These are phyloP conservation scores for Botrytis fabae DNA, from an alignment of 2,329 filamentous ascomycete genomes.

Conservation along the genomic window DNA sequence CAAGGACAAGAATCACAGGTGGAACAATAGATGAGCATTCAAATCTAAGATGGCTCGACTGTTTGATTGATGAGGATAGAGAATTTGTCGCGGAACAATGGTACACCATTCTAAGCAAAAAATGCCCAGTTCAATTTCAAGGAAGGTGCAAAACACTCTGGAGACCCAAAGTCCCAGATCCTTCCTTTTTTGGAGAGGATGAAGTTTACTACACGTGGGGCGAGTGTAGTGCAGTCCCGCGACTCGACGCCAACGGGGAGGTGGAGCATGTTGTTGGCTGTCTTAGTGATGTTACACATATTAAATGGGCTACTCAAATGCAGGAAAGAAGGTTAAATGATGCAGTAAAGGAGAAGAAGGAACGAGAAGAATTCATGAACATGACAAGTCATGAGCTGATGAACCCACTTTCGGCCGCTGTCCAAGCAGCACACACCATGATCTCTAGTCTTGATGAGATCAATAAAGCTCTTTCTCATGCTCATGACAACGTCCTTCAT, in stretches of 20 bases:
- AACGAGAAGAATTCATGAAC: constrained; percentile 79
- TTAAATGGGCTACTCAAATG: constrained; percentile 24
- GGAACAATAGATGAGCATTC: neutral
- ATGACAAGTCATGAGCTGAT: constrained; percentile 52
- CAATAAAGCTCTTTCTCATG: constrained; percentile 53
- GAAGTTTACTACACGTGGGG: neutral
- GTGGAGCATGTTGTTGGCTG: constrained; percentile 31
- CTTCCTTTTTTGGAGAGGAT: neutral
- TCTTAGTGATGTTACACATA: constrained; percentile 25
- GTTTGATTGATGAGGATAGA: neutral
- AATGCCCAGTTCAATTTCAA: neutral
- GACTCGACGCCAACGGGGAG: constrained; percentile 26
- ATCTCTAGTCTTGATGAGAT: constrained; percentile 71
- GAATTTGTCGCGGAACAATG: neutral
- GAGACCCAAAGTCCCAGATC: neutral
- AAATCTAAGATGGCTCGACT: neutral
- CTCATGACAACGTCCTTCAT: constrained; percentile 24
- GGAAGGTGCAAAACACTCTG: constrained; percentile 10
- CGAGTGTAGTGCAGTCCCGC: neutral
- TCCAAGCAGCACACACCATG: constrained; percentile 68
- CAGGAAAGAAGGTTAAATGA: constrained; percentile 45
- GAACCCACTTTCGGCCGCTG: neutral
- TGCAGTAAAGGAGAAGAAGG: constrained; percentile 58
- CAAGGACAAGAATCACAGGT: constrained; percentile 7
- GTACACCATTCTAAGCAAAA: neutral